Evolutionary conservation across 2,329 filamentous ascomycete species (phyloP), one percentile per base, ranked within the genome.

Genomic region (Aspergillus puulaauensis): DNA sequence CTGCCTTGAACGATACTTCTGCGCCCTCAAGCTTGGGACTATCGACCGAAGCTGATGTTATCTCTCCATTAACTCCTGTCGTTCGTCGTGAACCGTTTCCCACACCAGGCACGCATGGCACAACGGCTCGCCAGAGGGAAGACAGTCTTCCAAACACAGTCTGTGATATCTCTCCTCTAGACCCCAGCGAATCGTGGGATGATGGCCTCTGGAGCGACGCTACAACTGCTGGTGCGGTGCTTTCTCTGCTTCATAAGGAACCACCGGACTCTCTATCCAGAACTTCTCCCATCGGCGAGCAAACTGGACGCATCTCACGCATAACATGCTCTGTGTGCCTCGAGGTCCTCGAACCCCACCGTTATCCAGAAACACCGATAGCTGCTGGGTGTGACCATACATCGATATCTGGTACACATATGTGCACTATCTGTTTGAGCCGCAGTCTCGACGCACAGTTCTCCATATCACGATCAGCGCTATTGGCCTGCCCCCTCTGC

Each of bases 201-300:
- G 50, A 49, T 37, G 48, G 24, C 12, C 53, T 48, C 51, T 64
- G 62, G 62, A 63, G 58, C 23, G 62, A 64, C 51, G 62, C 59
- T 11, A 47, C 44, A 27, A 64, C 62, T 14, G 62, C 62, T 21
- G 48, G 56, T 31, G 56, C 55, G 14, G 62, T 64, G 4, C 61
- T 63, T 33, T 61, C 60, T 43, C 40, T 64, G 27, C 60, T 64
- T 27, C 62, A 58, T 6, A 63, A 58, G 19, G 58, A 64, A 23
- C 56, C 61, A 3, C 33, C 57, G 19, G 39, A 14, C 9, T 37
- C 59, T 23, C 54, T 54, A 7, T 57, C 48, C 9, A 31, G 21
- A 17, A 23, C 40, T 3, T 12, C 31, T 9, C 40, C 14, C 14
- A 24, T 46, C 14, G 37, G 21, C 15, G 23, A 46, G 11, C 51